Base-by-base conservation (phyloP, 768 basidiomycete species). In the Hericium erinaceus region DNA sequence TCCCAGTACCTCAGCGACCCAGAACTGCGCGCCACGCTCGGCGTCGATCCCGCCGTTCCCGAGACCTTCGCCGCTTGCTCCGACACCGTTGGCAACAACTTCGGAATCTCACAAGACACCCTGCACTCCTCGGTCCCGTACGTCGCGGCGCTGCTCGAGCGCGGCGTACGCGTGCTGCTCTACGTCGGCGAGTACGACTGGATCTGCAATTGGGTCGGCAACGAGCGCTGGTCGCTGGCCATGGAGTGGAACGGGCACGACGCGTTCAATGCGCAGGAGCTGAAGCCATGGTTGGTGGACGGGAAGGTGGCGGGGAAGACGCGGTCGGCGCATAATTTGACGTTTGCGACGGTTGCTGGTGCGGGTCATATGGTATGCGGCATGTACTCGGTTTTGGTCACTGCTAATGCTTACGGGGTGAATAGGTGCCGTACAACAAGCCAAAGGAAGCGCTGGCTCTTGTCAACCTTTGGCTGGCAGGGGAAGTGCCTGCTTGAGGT, bases 291-390 rank as follows among this genome's bases (percentile, higher is more conserved):
- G 85, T 63, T 64, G 2, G 77, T 86, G 15, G 72, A 78, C 50
- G 82, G 79, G 1, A 65, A 75, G 53, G 66, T 67, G 8, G 85
- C 75, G 0, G 87, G 87, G 3, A 69, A 73, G 61, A 80, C 79
- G 39, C 78, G 82, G 63, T 75, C 72, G 50, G 75, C 74, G 24
- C 76, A 74, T 5, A 79, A 78, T 9, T 69, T 92, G 55, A 86
- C 83, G 11, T 87, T 82, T 67, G 79, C 76, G 6, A 84, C 80
- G 0, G 72, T 87, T 48, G 69, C 77, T 41, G 83, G 76, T 10
- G 87, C 85, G 16, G 88, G 88, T n/a, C 88, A 90, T 72, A 85
- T 86, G 84, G 85, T 84, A 41, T 46, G 62, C 38, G 3, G 38
- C 20, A 28, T 33, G 6, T 28, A 12, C 8, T 13, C 39, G 26